Base-by-base conservation (phyloP, 2,329 filamentous ascomycete species). In the Aciculosporium take region DNA sequence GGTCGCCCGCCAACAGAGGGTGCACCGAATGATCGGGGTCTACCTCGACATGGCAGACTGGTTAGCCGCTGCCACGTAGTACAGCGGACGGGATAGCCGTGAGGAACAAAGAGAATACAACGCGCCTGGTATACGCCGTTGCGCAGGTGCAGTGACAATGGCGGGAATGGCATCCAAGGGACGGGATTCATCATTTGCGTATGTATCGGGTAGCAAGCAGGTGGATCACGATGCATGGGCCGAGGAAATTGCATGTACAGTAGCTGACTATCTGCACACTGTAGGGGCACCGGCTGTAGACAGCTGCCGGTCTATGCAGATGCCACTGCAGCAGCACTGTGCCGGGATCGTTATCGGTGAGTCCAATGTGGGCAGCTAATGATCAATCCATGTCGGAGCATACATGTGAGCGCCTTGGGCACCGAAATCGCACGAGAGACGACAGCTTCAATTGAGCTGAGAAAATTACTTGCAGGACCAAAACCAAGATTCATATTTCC, bases 11-110 rank as follows among this genome's bases (percentile, higher is more conserved):
- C 18, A 20, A 20, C 20, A n/a, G 23, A 20, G 9, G n/a, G 13
- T 32, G 23, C 30, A 20, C n/a, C 24, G 18, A 18, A 7, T 17
- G 9, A 25, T 27, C 12, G 21, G 9, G 30, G n/a, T 34, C 24
- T 47, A 38, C 32, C 35, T 45, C 37, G 25, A 40, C 40, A 42
- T 31, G 37, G 21, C 28, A 33, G 15, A 27, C 8, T 12, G 15
- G 12, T 21, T 21, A 28, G 38, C 17, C 23, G 30, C 10, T 17
- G 38, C 17, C 23, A 23, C 23, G 15, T 12, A n/a, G 12, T 15
- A n/a, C 15, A 21, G 37, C 9, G 4, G 28, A 20, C 25, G 28
- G 21, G 10, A 34, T 5, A 10, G 10, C 18, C 6, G 25, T 7
- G 15, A 15, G 15, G 13, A 21, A 7, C 3, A 5, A 31, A 32